These are phyloP conservation scores for Eucalyptus pumila DNA, from an alignment of 345 rosid species.

Conservation along the genomic window DNA sequence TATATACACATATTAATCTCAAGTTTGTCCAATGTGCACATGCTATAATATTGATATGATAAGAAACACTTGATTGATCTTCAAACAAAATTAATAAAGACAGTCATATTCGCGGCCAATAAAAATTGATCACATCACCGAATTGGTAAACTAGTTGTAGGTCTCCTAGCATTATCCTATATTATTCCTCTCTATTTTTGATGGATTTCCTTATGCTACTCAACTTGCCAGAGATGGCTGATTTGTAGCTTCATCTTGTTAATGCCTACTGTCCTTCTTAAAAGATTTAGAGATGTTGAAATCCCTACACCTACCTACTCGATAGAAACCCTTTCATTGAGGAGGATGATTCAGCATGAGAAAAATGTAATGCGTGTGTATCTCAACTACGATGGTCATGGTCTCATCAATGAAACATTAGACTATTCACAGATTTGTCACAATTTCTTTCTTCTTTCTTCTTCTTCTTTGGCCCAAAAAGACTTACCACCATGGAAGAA, in stretches of 20 bases:
- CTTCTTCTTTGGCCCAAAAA: neutral
- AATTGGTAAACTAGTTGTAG: neutral
- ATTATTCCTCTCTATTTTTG: fast-evolving
- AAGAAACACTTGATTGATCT: neutral
- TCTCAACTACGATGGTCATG: neutral
- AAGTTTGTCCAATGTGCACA: fast-evolving
- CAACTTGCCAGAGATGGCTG: neutral
- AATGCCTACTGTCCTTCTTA: fast-evolving
- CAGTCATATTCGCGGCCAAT: fast-evolving
- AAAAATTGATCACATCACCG: neutral
- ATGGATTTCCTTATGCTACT: neutral
- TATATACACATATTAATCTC: neutral
- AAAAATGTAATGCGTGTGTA: neutral
- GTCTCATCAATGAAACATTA: neutral
- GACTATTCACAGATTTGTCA: neutral
- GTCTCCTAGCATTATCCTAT: neutral
- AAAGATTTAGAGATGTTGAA: neutral
- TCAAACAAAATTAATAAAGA: neutral
- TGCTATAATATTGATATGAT: neutral
- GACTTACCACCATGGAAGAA: neutral
- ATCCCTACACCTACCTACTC: neutral
- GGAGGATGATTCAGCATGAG: neutral
- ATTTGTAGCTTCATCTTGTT: neutral
- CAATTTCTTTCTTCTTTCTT: neutral
- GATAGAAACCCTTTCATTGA: neutral